Percentiles rank a stretch among this genome's conserved stretches.
Conservation (phyloP, 495 filamentous ascomycete species). For the Chaetomium cochliodes region DNA sequence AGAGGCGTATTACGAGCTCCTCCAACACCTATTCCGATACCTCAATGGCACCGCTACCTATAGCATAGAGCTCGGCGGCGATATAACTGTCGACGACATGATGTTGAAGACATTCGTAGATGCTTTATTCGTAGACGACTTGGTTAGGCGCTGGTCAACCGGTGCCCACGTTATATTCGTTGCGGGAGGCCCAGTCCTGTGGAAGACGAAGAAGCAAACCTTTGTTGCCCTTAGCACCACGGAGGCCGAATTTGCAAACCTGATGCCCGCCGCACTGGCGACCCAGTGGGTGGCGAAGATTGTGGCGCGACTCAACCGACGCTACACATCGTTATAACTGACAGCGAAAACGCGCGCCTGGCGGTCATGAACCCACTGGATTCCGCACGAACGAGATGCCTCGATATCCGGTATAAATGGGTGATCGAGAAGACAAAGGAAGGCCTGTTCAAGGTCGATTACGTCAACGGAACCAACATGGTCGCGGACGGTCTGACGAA, state of each 20-base stretch:
- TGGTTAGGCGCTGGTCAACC: background rate
- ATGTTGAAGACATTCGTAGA: background rate
- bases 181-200: background rate
- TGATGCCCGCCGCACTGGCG: background rate
- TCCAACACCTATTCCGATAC: no score
- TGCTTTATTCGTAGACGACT: background rate
- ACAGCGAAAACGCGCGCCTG: background rate
- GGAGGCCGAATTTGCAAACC: slow-evolving; percentile 10
- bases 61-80: no score
- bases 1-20: background rate
- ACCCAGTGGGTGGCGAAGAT: background rate
- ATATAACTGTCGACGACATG: no score
- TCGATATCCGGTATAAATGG: slow-evolving; percentile 13
- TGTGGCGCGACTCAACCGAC: background rate
- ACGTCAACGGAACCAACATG: no score
- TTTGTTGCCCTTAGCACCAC: background rate
- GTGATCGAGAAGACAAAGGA: background rate
- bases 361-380: background rate
- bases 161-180: background rate
- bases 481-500: no score
- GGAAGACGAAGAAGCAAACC: slow-evolving; percentile 16
- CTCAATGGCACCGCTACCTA: no score
- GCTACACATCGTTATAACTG: background rate
- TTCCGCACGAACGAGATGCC: background rate
- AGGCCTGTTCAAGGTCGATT: no score